These are phyloP conservation scores for Pseudophaeomoniella oleicola DNA, from an alignment of 2,329 filamentous ascomycete genomes.

Conservation along the genomic window DNA sequence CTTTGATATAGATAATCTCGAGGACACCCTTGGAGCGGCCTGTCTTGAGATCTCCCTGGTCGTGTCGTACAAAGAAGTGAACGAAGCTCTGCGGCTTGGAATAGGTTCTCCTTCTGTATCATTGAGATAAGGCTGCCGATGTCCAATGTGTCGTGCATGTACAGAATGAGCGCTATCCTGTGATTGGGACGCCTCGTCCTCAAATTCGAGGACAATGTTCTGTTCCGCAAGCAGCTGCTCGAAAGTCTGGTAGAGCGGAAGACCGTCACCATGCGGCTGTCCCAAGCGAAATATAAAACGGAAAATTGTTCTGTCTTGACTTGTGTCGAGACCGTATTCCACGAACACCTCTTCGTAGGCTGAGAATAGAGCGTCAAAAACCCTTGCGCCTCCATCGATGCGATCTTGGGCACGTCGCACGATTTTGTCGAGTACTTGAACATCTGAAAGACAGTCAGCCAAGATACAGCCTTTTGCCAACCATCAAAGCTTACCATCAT, in stretches of 20 bases:
- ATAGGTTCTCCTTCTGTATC: slow-evolving; percentile 9
- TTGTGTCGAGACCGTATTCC: slow-evolving; percentile 53
- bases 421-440: slow-evolving; percentile 63
- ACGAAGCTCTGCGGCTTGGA: slow-evolving; percentile 35
- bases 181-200: slow-evolving; percentile 16
- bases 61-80: slow-evolving; percentile 37
- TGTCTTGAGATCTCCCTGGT: slow-evolving; percentile 36
- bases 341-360: slow-evolving; percentile 68
- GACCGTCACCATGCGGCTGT: slow-evolving; percentile 38
- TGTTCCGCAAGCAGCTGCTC: slow-evolving; percentile 51
- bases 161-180: neutral
- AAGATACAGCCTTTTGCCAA: neutral
- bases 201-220: slow-evolving; percentile 56
- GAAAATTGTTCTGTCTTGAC: slow-evolving; percentile 61
- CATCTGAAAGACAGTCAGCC: slow-evolving; percentile 42
- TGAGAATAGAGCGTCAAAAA: slow-evolving; percentile 64
- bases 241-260: slow-evolving; percentile 55
- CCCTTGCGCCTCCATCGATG: slow-evolving; percentile 47
- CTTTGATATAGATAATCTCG: slow-evolving; percentile 28
- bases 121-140: neutral
- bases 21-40: slow-evolving; percentile 17
- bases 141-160: neutral
- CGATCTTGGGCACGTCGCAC: slow-evolving; percentile 56
- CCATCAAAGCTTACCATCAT: too few relatives aligned
- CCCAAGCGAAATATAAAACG: slow-evolving; percentile 69